phyloP scores from a whole-genome alignment of 2,329 filamentous ascomycete genomes.

The Trichoderma brevicompactum region DNA sequence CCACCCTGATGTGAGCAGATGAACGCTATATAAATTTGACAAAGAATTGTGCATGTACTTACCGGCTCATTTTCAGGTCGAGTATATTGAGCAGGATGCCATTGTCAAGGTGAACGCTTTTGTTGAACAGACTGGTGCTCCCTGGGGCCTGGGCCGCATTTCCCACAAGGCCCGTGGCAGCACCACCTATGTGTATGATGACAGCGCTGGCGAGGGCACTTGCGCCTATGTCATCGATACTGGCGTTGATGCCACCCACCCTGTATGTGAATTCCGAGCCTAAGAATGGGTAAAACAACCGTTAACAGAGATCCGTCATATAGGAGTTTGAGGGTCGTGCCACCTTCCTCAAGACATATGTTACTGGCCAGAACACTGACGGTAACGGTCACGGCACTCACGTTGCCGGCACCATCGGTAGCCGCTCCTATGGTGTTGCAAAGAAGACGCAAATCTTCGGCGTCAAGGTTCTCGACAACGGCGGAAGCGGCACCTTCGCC shows the following conservation, averaged over 20 bases:
- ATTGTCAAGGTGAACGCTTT: slow-evolving; percentile 35
- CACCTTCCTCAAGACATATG: slow-evolving; percentile 40
- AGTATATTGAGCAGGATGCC: slow-evolving; percentile 46
- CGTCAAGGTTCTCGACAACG: slow-evolving; percentile 51
- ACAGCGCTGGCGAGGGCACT: slow-evolving; percentile 46
- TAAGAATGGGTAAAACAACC: background rate
- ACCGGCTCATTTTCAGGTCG: slow-evolving; percentile 34
- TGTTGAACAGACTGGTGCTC: slow-evolving; percentile 32
- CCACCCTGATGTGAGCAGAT: slow-evolving; percentile 34
- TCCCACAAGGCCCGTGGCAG: slow-evolving; percentile 41
- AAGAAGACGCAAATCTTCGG: slow-evolving; percentile 50
- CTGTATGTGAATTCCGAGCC: slow-evolving; percentile 37
- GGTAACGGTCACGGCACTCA: slow-evolving; percentile 50
- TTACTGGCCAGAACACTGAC: slow-evolving; percentile 35
- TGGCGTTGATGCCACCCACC: slow-evolving; percentile 47
- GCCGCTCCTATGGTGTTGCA: slow-evolving; percentile 45
- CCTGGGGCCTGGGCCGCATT: slow-evolving; percentile 42
- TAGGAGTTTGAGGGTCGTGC: slow-evolving; percentile 44
- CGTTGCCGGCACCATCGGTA: slow-evolving; percentile 43
- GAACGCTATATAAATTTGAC: background rate
- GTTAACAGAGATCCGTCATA: background rate
- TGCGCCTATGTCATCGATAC: slow-evolving; percentile 55
- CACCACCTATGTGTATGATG: slow-evolving; percentile 46
- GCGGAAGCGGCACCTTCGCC: slow-evolving; percentile 42
- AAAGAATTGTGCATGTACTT: background rate